Base-by-base conservation (phyloP, 2,329 filamentous ascomycete genomes). In the Metarhizium rileyi region DNA sequence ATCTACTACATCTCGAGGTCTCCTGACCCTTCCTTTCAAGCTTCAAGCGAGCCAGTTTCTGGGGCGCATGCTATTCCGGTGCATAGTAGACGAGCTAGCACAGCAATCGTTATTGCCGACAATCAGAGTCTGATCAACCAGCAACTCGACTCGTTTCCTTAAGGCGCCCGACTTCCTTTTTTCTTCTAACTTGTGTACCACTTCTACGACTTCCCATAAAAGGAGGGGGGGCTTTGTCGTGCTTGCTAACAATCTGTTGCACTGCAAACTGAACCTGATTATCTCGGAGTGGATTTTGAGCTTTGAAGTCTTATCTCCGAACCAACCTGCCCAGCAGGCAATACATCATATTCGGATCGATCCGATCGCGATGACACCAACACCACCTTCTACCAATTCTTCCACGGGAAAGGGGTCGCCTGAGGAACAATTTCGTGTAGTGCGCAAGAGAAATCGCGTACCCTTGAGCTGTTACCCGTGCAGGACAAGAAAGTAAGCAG, bases 391-490 rank as follows among this genome's bases (percentile, higher is more conserved):
- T 27, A 87, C 85, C 48, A 84, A 82, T 33, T 86, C 87, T 8
- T 93, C 89, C 56, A 83, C 83, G 52, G 81, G 85, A 55, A 77
- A 73, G 23, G 84, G 86, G 54, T 95, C 90, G 42, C 89, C 90
- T 30, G 88, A 95, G 65, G 81, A 87, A 48, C 86, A 91, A 57
- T 95, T 87, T 62, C 81, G 88, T 59, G 84, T 96, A 46, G 87
- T 96, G 52, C 84, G 91, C 57, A 95, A 94, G 72, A 81, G 91
- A 65, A 96, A 97, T 63, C 78, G 91, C 52, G 84, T 96, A 16
- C 91, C 91, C 44, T 75, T 97, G 46, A 96, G 90, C 61, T 97
- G 91, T 66, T 87, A 84, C 57, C 88, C 90, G 28, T 97, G 91
- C 68, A 80, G 91, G 63, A 87, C 90, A 60, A 83, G 90, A 71